These are phyloP conservation scores for Achlya hypogyna DNA, from an alignment of 352 stramenopile genomes.

Conservation along the genomic window DNA sequence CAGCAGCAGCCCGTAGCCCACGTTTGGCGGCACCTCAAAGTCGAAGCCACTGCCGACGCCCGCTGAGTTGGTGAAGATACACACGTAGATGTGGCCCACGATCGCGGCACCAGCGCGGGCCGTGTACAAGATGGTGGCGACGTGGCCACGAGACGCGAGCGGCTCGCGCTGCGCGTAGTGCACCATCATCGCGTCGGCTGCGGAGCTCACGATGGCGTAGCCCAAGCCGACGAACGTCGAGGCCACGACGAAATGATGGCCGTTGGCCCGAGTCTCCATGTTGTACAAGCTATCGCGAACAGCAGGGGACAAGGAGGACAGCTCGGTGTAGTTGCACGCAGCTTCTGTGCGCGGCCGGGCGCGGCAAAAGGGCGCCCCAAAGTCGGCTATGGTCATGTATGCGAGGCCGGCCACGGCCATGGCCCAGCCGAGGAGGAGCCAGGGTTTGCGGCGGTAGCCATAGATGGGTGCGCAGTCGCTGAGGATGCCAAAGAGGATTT, in stretches of 20 bases:
- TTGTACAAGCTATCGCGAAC: not conserved
- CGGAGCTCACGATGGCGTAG: constrained; percentile 34
- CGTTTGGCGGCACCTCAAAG: constrained; percentile 31
- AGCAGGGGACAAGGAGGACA: not conserved
- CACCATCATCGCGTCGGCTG: constrained; percentile 39
- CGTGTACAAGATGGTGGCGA: constrained; percentile 34
- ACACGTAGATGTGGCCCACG: constrained; percentile 36
- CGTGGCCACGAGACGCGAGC: constrained; percentile 28
- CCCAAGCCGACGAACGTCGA: constrained; percentile 34
- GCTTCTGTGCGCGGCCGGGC: not conserved
- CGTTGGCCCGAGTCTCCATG: not conserved
- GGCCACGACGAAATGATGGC: constrained; percentile 26
- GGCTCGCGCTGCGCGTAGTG: constrained; percentile 49
- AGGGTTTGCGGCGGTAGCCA: constrained; percentile 16
- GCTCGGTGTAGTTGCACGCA: not conserved
- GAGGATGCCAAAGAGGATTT: constrained; percentile 16
- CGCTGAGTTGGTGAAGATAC: constrained; percentile 45
- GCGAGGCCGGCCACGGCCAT: not conserved
- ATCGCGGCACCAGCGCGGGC: constrained; percentile 27
- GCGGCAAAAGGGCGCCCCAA: not conserved
- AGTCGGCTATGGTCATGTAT: not conserved
- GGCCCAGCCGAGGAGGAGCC: constrained; percentile 17
- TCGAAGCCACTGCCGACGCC: constrained; percentile 48
- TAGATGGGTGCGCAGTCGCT: constrained; percentile 8
- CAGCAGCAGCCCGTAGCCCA: constrained; percentile 39